Conservation (phyloP, 768 basidiomycete species). For the Hebeloma cylindrosporum region DNA sequence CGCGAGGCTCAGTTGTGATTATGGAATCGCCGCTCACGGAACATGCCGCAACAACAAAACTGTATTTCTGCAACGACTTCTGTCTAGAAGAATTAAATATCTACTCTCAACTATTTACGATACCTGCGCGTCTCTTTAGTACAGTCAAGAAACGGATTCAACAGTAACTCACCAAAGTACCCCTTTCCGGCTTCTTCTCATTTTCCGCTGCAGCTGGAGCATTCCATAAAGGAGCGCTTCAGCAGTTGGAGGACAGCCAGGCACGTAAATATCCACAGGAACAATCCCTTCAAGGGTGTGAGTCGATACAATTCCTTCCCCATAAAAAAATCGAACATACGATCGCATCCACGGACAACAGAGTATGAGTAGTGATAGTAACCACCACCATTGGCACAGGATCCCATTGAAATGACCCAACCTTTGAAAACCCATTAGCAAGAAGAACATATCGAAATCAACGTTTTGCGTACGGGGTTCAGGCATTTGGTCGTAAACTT, state of each 20-base stretch:
- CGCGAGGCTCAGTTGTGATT: slow-evolving; percentile 15
- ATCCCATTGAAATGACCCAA: slow-evolving; percentile 99
- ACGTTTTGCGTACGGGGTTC: slow-evolving; percentile 68
- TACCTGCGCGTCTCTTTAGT: slow-evolving; percentile 43
- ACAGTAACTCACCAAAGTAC: slow-evolving; percentile 70
- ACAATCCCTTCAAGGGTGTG: slow-evolving; percentile 69
- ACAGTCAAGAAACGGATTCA: slow-evolving; percentile 4
- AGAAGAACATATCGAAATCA: slow-evolving; percentile 2
- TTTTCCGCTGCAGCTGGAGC: slow-evolving; percentile 96
- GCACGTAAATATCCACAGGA: slow-evolving; percentile 97
- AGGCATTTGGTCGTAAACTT: slow-evolving; percentile 98
- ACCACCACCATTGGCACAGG: slow-evolving; percentile 97
- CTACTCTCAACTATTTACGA: slow-evolving; percentile 44
- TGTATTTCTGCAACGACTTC: too few relatives aligned
- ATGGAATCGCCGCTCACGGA: slow-evolving; percentile 11
- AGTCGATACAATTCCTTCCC: slow-evolving; percentile 4
- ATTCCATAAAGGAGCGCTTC: slow-evolving; percentile 96
- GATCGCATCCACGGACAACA: slow-evolving; percentile 96
- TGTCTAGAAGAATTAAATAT: slow-evolving; percentile 4
- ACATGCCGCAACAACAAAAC: slow-evolving; percentile 21
- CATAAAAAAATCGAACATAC: slow-evolving; percentile 43
- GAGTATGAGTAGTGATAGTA: slow-evolving; percentile 99
- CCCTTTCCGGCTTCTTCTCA: slow-evolving; percentile 83
- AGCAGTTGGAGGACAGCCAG: slow-evolving; percentile 93
- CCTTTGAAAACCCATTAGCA: slow-evolving; percentile 40